Percentiles rank a stretch among this genome's conserved stretches.
Evolutionary conservation across 2,329 filamentous ascomycete genomes (phyloP).

Genomic region (Ceratocystis destructans): DNA sequence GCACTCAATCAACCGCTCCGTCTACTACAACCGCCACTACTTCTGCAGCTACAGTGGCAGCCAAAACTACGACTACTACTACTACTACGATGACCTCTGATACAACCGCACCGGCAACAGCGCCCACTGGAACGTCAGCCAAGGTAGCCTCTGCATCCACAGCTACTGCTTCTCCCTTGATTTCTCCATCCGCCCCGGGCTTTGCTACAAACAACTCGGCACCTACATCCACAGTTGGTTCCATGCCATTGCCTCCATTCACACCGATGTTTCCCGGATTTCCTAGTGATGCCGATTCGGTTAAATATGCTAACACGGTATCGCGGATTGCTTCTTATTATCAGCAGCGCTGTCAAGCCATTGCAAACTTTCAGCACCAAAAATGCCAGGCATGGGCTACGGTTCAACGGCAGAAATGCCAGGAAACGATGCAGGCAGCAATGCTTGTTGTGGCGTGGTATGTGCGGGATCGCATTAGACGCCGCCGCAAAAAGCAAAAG

Average conservation of each 20-base stretch:
- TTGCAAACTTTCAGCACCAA: conserved; percentile 35
- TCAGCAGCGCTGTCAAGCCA: conserved; percentile 35
- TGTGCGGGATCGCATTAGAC: conserved; percentile 34
- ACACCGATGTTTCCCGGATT: conserved; percentile 6
- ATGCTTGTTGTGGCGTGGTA: conserved; percentile 39
- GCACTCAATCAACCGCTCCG: not conserved
- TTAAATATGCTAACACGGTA: conserved; percentile 33
- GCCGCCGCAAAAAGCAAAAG: conserved; percentile 31
- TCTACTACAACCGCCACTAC: not conserved
- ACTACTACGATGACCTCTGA: not conserved
- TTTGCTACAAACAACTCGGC: conserved; percentile 4
- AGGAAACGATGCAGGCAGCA: conserved; percentile 36
- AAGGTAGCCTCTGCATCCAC: not conserved
- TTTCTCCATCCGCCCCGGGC: not conserved
- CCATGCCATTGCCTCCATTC: conserved; percentile 4
- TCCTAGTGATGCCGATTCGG: conserved; percentile 26
- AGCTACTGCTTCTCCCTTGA: conserved; percentile 1
- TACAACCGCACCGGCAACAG: not conserved
- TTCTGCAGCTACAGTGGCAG: not conserved
- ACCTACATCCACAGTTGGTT: not conserved
- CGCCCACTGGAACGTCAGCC: not conserved
- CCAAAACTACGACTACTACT: not conserved
- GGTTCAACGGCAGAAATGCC: conserved; percentile 34
- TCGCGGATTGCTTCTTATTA: conserved; percentile 37
- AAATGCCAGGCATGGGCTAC: conserved; percentile 36